Base-by-base conservation (phyloP, 192 early-diverging fungal species). In the Borealophlyctis nickersoniae region DNA sequence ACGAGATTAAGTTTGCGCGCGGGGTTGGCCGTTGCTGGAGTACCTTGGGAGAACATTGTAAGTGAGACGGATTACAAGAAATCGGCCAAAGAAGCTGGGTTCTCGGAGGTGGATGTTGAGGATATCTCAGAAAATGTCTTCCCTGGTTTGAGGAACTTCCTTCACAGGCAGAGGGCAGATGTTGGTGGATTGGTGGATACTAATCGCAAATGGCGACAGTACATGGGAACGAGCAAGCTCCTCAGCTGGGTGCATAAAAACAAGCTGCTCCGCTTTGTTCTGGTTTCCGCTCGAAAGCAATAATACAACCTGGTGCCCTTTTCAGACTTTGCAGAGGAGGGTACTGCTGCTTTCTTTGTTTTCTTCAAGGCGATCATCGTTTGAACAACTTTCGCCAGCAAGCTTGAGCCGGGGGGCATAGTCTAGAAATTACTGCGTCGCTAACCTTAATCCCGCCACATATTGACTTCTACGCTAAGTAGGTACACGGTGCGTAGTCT, bases 51-150 rank as follows among this genome's bases (percentile, higher is more conserved):
- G 16, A 76, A 76, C 50, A 52, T 76, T 33, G 36, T 69, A 22
- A 1, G 11, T 0, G 27, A 54, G 24, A 24, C 50, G 49, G 58
- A 60, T 14, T 76, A 76, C 56, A 29, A 9, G 14, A 16, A 0
- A 16, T 22, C 11, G 0, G 9, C 63, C 7, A 36, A 66, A 16
- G 26, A 26, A 22, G 52, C 53, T 3, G 71, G 71, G 5, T 73
- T 77, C 39, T 27, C n/a, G 31, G 63, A 70, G 19, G 56, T 70
- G 16, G 55, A 58, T 14, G 57, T 77, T 14, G 22, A 55, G 31
- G 75, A 73, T 49, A 56, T 77, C 14, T 62, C 63, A 31, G 52
- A 61, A 19, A 7, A 73, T 63, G 75, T 77, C 30, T 77, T 77
- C 49, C 70, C 70, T n/a, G 67, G 71, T 28, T 52, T 77, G 48